Base-by-base conservation (phyloP, 2,329 filamentous ascomycete species). In the Hymenoscyphus fructigenus region DNA sequence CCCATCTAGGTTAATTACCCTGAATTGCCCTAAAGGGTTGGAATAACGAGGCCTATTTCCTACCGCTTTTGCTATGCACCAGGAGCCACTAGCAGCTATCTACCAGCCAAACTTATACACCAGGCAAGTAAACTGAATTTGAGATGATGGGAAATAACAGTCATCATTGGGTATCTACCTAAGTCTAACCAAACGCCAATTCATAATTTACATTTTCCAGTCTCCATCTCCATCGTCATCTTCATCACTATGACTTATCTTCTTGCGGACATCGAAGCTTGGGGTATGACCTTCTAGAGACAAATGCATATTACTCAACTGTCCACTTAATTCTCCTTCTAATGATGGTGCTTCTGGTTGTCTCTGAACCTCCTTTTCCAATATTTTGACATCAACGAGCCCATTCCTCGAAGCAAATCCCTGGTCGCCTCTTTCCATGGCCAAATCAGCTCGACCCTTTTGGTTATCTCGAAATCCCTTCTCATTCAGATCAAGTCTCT, bases 331-430 rank as follows among this genome's bases (percentile, higher is more conserved):
- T n/a, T 72, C 76, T 55, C 76, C 75, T 1, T 73, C 72, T 10
- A 78, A 66, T 2, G 75, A 77, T 28, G 81, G 82, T 50, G 76
- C 74, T 65, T 78, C 74, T 57, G 75, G 81, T 56, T 72, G 71
- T 65, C 75, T 75, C 60, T 69, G 79, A 53, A 78, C 79, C 20
- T 74, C 79, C 71, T 83, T 87, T 75, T 86, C 87, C 59, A 77
- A 78, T 26, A 87, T 82, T 0, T 76, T 79, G 41, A 87, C 77
- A 57, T 82, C 79, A 20, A 86, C 74, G 7, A 73, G 41, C 6
- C 72, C 72, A n/a, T 67, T 69, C 34, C 64, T 69, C 1, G 68
- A 65, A 36, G 69, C 70, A 53, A 63, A 55, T 34, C 70, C 67
- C 38, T 60, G 73, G 47, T 78, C 78, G 2, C 80, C 80, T 50